Conservation (phyloP, 2,329 filamentous ascomycete genomes). For the Canariomyces notabilis region DNA sequence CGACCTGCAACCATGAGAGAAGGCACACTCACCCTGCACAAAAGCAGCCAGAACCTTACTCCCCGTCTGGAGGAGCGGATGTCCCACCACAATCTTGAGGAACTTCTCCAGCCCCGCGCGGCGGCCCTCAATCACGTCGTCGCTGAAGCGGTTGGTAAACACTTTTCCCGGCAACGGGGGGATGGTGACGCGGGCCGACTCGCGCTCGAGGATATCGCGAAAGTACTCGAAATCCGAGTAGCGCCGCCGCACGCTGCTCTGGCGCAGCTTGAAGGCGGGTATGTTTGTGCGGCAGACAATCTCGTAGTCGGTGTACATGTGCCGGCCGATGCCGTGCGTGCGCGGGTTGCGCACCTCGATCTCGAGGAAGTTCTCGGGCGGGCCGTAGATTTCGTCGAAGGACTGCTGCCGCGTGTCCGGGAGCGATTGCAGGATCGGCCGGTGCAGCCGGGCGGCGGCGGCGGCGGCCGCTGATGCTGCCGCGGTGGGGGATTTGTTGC, state of each 20-base stretch:
- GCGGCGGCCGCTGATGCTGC: conserved; percentile 15
- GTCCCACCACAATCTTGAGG: conserved; percentile 93
- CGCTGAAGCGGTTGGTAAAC: conserved; percentile 95
- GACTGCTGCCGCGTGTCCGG: conserved; percentile 79
- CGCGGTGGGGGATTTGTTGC: background rate
- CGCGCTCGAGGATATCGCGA: conserved; percentile 93
- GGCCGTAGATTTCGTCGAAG: conserved; percentile 98
- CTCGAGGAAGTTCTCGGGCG: conserved; percentile 97
- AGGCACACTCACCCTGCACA: conserved; percentile 70
- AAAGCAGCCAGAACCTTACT: conserved; percentile 95
- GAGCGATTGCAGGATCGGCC: conserved; percentile 60
- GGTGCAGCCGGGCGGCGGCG: conserved; percentile 38
- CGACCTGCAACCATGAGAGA: background rate
- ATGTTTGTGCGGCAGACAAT: conserved; percentile 98
- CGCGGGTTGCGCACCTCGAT: conserved; percentile 94
- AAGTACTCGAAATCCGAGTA: conserved; percentile 99
- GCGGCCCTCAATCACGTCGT: conserved; percentile 95
- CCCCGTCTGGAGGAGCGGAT: conserved; percentile 92
- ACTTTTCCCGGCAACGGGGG: conserved; percentile 95
- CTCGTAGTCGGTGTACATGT: conserved; percentile 99
- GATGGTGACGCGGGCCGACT: conserved; percentile 90
- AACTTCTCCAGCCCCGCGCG: conserved; percentile 91
- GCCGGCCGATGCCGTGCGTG: conserved; percentile 88
- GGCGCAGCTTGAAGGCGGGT: conserved; percentile 93
- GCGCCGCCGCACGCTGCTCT: conserved; percentile 80